Percentiles rank a stretch among this genome's conserved stretches.
phyloP scores from a whole-genome alignment of 495 filamentous ascomycete genomes.

The Aspergillus heteromorphus region DNA sequence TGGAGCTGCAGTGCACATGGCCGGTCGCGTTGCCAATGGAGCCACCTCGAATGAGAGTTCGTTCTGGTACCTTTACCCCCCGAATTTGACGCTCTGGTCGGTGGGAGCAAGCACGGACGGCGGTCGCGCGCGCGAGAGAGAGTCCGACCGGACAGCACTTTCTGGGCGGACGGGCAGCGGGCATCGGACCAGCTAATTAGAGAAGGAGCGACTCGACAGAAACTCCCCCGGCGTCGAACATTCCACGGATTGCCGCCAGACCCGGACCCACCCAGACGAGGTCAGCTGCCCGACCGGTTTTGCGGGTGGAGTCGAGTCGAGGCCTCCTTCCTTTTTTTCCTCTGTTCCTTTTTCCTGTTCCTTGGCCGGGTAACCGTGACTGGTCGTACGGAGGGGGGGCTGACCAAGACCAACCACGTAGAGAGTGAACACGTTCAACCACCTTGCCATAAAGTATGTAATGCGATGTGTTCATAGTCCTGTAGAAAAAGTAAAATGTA shows the following conservation, averaged over 20 bases:
- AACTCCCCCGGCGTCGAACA: constrained; percentile 14
- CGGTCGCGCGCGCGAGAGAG: not conserved
- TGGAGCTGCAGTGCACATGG: constrained; percentile 3
- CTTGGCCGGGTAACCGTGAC: not conserved
- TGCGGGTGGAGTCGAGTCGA: constrained; percentile 14
- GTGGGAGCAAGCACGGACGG: not conserved
- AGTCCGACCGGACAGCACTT: not conserved
- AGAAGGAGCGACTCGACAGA: not conserved
- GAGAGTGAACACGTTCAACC: not conserved
- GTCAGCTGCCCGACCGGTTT: constrained; percentile 19
- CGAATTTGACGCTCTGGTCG: too few relatives aligned
- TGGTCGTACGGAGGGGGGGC: not conserved
- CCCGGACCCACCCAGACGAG: constrained; percentile 14
- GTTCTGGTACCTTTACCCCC: too few relatives aligned
- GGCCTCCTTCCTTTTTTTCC: not conserved
- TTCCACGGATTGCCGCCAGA: constrained; percentile 19
- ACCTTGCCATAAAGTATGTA: too few relatives aligned
- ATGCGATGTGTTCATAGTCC: too few relatives aligned
- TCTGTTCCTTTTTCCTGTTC: not conserved
- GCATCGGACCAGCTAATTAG: not conserved
- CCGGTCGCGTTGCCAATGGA: not conserved
- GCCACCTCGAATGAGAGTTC: too few relatives aligned
- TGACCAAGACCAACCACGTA: not conserved
- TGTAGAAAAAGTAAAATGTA: too few relatives aligned
- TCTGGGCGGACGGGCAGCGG: not conserved